A percentile compares a stretch with the other conserved stretches of the same genome.
Evolutionary conservation across 768 basidiomycete genomes (phyloP).

Genomic region (Termitomyces sp.): DNA sequence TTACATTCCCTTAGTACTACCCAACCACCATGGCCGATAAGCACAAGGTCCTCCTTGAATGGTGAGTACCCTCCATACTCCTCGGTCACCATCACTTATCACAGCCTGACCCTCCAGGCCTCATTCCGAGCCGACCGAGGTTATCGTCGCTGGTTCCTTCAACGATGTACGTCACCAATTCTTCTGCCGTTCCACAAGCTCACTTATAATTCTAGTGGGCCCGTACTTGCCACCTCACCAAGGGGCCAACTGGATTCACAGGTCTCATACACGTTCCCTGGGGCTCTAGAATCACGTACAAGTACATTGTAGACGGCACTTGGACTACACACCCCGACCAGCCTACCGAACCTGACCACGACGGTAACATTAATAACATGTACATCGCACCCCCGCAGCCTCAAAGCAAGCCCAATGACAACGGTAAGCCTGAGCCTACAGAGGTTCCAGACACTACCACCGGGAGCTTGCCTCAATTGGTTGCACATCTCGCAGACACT

Average conservation of each 20-base stretch:
- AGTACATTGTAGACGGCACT: constrained; percentile 74
- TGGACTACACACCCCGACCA: constrained; percentile 55
- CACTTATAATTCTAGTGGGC: constrained; percentile 49
- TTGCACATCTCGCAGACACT: constrained; percentile 34
- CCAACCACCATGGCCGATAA: constrained; percentile 13
- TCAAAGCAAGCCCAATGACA: constrained; percentile 1
- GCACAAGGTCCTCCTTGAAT: constrained; percentile 51
- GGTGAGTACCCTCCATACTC: constrained; percentile 29
- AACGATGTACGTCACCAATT: constrained; percentile 54
- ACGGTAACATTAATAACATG: constrained; percentile 72
- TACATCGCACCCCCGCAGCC: constrained; percentile 41
- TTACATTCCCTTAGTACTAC: constrained; percentile 2
- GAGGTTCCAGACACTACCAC: constrained; percentile 1
- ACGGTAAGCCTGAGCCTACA: constrained; percentile 12
- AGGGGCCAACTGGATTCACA: constrained; percentile 52
- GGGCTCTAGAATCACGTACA: constrained; percentile 64
- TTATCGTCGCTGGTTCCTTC: constrained; percentile 75
- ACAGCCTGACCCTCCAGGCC: constrained; percentile 53
- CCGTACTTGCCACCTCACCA: constrained; percentile 50
- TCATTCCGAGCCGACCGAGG: constrained; percentile 46
- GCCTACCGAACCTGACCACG: constrained; percentile 57
- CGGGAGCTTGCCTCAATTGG: constrained; percentile 25
- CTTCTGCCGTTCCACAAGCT: constrained; percentile 6
- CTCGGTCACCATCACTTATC: not conserved
- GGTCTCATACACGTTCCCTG: constrained; percentile 55